A percentile compares a stretch with the other conserved stretches of the same genome.
Conservation (phyloP, 2,329 filamentous ascomycete genomes). For the Penicillium sp. region DNA sequence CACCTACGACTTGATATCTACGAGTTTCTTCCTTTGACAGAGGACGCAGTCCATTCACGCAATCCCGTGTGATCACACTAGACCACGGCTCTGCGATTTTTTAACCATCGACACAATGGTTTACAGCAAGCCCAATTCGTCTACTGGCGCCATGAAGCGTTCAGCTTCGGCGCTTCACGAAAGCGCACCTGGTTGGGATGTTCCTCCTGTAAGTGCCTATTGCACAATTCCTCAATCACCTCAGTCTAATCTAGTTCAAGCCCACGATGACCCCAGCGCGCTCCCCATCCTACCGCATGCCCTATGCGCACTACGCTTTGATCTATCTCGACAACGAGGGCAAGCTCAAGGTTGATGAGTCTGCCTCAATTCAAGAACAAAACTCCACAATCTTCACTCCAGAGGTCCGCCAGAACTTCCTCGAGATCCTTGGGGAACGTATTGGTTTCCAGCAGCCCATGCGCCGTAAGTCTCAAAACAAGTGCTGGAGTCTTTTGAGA, state of each 20-base stretch:
- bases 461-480: conserved; percentile 34
- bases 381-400: conserved; percentile 41
- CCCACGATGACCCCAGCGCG: conserved; percentile 37
- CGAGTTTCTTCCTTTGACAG: not conserved
- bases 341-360: conserved; percentile 42
- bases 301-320: conserved; percentile 44
- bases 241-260: conserved; percentile 25
- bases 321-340: conserved; percentile 46
- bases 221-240: not conserved
- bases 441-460: conserved; percentile 38
- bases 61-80: conserved; percentile 2
- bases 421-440: conserved; percentile 42
- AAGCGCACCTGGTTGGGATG: conserved; percentile 39
- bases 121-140: conserved; percentile 33
- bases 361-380: conserved; percentile 41
- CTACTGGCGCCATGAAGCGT: conserved; percentile 39
- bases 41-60: conserved; percentile 6
- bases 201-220: conserved; percentile 35
- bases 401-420: conserved; percentile 44
- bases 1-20: not conserved
- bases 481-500: not conserved
- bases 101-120: conserved; percentile 35
- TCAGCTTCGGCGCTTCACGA: conserved; percentile 39
- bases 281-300: conserved; percentile 36
- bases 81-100: conserved; percentile 7